These are phyloP conservation scores for Volvariella surrecta DNA, from an alignment of 1,284 basidiomycete genomes.

Conservation along the genomic window DNA sequence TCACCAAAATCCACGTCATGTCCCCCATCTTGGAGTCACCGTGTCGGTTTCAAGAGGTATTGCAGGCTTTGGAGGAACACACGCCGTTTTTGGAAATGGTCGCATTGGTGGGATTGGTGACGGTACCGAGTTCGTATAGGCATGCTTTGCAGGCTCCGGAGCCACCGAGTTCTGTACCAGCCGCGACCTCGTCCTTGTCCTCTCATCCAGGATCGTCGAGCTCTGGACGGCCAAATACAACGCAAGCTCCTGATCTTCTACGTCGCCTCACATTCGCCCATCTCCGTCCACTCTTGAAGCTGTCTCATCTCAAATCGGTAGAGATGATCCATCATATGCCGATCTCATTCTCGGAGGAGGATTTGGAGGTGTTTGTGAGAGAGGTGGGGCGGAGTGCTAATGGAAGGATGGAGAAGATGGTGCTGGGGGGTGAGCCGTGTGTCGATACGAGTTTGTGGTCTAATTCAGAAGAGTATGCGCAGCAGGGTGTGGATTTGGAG, in stretches of 20 bases:
- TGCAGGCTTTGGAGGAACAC: slow-evolving; percentile 33
- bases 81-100: slow-evolving; percentile 39
- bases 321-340: slow-evolving; percentile 46
- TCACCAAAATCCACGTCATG: slow-evolving; percentile 45
- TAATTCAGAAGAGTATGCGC: too few relatives aligned
- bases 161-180: neutral
- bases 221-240: neutral
- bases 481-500: too few relatives aligned
- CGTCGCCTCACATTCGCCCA: slow-evolving; percentile 36
- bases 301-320: slow-evolving; percentile 36
- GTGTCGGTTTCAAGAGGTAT: slow-evolving; percentile 29
- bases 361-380: slow-evolving; percentile 36
- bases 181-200: neutral
- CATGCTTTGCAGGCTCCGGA: too few relatives aligned
- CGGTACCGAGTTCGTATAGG: neutral
- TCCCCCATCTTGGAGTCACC: slow-evolving; percentile 34
- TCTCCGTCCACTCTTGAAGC: slow-evolving; percentile 39
- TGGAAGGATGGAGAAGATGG: too few relatives aligned
- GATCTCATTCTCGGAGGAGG: slow-evolving; percentile 33
- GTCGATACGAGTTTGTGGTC: too few relatives aligned
- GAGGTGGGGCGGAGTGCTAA: too few relatives aligned
- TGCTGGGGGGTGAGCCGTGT: too few relatives aligned
- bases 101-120: slow-evolving; percentile 22
- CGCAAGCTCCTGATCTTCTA: slow-evolving; percentile 15
- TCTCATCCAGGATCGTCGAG: neutral